A percentile compares a stretch with the other conserved stretches of the same genome.
These are phyloP conservation scores for Trypanosomatidae sp. DNA, from an alignment of 208 protist species.

Conservation along the genomic window DNA sequence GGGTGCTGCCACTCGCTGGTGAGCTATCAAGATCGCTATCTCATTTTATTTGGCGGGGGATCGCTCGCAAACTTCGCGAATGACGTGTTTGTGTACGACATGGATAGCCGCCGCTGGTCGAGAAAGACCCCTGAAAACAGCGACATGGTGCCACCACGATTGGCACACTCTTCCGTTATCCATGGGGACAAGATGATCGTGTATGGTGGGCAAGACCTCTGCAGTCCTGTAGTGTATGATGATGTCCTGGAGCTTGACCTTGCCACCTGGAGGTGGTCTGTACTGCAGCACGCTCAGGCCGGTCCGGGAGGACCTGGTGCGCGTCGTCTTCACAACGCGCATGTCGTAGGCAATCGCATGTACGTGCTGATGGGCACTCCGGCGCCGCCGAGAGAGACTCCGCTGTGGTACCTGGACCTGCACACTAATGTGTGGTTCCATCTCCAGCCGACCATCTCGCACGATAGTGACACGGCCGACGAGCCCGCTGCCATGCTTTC, in stretches of 20 bases:
- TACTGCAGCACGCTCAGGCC: conserved; percentile 42
- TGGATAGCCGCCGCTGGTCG: conserved; percentile 12
- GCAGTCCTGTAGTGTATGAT: conserved; percentile 38
- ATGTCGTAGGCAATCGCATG: conserved; percentile 67
- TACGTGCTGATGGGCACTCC: conserved; percentile 77
- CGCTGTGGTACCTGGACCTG: conserved; percentile 76
- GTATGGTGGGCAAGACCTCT: conserved; percentile 74
- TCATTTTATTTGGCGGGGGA: conserved; percentile 81
- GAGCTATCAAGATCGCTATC: conserved; percentile 70
- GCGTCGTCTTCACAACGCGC: conserved; percentile 67
- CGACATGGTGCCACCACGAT: conserved; percentile 57
- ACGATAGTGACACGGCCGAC: background rate
- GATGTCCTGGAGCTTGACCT: conserved; percentile 78
- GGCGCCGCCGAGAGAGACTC: conserved; percentile 9
- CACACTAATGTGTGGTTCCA: conserved; percentile 43
- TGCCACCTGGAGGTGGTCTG: conserved; percentile 65
- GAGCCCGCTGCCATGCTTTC: conserved; percentile 16
- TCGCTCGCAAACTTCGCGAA: conserved; percentile 22
- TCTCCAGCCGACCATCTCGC: conserved; percentile 23
- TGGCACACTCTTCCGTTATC: conserved; percentile 54
- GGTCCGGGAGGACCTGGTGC: conserved; percentile 70
- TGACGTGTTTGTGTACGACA: conserved; percentile 26
- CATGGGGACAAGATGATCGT: conserved; percentile 86
- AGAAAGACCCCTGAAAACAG: conserved; percentile 36
- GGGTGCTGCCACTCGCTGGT: conserved; percentile 77